Base-by-base conservation (phyloP, 371 early-diverging fungal species). In the Thermomucor indicae-seudaticae region DNA sequence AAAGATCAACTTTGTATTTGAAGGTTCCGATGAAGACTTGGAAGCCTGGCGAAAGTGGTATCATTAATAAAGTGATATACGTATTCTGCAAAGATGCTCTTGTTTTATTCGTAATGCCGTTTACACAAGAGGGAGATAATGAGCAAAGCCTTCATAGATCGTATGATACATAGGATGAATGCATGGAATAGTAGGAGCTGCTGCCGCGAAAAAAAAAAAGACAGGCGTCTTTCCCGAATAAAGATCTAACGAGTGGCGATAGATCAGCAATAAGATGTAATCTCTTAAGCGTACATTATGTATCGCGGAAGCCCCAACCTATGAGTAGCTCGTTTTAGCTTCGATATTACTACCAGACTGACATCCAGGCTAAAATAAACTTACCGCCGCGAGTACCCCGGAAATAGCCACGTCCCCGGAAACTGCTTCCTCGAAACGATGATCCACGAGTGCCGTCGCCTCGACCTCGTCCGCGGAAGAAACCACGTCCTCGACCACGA, bases 1-100 rank as follows among this genome's bases (percentile, higher is more conserved):
- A 47, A 51, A 54, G 28, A 79, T 90, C 40, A 64, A 78, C 44
- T 90, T 88, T 71, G 65, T 76, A 4, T 84, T 86, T 30, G 81
- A 80, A 22, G 80, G 68, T 17, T 27, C 59, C 0, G 62, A 72
- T 2, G 27, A 58, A 42, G 75, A 77, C 10, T 57, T 48, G 43
- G 48, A 51, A 24, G 28, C 34, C 11, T 86, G 83, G 83, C 16
- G 41, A 37, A 45, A 63, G 57, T 83, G 75, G 75, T n/a, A n/a
- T n/a, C n/a, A n/a, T n/a, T n/a, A n/a, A n/a, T n/a, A n/a, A n/a
- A n/a, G n/a, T n/a, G n/a, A n/a, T n/a, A n/a, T n/a, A n/a, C n/a
- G n/a, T n/a, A n/a, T n/a, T n/a, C n/a, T n/a, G n/a, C n/a, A n/a
- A n/a, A n/a, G n/a, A n/a, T n/a, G n/a, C n/a, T n/a, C n/a, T n/a